Percentiles rank a stretch among this genome's conserved stretches.
These are phyloP conservation scores for Cordyceps tenuipes DNA, from an alignment of 2,329 filamentous ascomycete species.

Conservation along the genomic window DNA sequence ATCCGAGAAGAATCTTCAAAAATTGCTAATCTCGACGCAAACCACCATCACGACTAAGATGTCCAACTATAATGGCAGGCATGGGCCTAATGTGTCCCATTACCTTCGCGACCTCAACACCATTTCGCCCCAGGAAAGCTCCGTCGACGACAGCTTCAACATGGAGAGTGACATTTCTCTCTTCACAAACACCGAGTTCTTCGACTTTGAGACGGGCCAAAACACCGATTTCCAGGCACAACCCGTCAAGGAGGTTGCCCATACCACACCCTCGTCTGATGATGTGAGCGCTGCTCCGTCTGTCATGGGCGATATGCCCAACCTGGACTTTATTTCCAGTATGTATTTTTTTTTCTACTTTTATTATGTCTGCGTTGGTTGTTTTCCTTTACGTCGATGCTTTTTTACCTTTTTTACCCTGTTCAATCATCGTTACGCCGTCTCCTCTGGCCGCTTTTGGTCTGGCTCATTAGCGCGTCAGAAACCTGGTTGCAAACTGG, in stretches of 20 bases:
- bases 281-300: constrained; percentile 32
- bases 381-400: background rate
- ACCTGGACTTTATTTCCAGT: constrained; percentile 45
- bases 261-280: constrained; percentile 26
- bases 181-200: constrained; percentile 77
- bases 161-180: constrained; percentile 66
- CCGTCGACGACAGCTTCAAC: constrained; percentile 50
- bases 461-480: background rate
- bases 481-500: background rate
- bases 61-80: constrained; percentile 68
- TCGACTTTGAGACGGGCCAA: constrained; percentile 65
- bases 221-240: constrained; percentile 48
- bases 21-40: background rate
- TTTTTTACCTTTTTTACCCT: constrained; percentile 1
- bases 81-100: constrained; percentile 79
- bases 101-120: constrained; percentile 83
- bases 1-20: background rate
- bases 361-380: background rate
- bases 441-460: background rate
- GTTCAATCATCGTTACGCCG: background rate
- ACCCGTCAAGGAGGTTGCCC: constrained; percentile 35
- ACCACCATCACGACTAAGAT: constrained; percentile 32
- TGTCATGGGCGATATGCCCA: constrained; percentile 37
- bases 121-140: constrained; percentile 50
- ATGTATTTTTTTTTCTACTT: constrained; percentile 21